phyloP scores from a whole-genome alignment of 176 grass and related monocot species.

The Ensete glaucum region DNA sequence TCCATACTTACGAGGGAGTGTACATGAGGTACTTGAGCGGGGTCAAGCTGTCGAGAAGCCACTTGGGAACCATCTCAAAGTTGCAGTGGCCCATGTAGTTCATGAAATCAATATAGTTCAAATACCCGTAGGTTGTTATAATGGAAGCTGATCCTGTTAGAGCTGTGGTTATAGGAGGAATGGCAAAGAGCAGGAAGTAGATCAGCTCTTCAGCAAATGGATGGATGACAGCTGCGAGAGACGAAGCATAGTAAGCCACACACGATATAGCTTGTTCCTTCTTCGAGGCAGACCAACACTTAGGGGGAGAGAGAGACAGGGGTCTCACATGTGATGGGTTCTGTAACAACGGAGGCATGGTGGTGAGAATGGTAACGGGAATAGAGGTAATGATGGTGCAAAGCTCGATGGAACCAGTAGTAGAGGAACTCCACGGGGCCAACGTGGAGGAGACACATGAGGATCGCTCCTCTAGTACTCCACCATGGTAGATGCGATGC shows the following conservation, averaged over 20 bases:
- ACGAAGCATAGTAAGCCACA: background rate
- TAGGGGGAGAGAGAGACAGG: too few relatives aligned
- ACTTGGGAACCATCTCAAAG: constrained; percentile 69
- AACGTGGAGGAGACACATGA: constrained; percentile 32
- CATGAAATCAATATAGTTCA: constrained; percentile 83
- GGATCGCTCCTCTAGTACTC: constrained; percentile 33
- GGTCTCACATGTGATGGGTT: constrained; percentile 75
- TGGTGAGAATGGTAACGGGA: constrained; percentile 89
- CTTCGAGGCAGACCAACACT: too few relatives aligned
- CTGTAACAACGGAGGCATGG: constrained; percentile 82
- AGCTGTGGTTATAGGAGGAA: constrained; percentile 35
- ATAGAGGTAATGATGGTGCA: constrained; percentile 92
- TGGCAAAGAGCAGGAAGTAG: constrained; percentile 50
- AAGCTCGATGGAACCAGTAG: constrained; percentile 80
- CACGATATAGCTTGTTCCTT: too few relatives aligned
- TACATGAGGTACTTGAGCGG: constrained; percentile 96
- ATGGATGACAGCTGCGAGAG: constrained; percentile 69
- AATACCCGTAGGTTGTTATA: constrained; percentile 20
- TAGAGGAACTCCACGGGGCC: constrained; percentile 90
- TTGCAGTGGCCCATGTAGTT: constrained; percentile 98
- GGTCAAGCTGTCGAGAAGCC: constrained; percentile 51
- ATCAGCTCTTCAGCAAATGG: constrained; percentile 65
- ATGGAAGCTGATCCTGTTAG: constrained; percentile 39
- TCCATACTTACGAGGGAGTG: constrained; percentile 78
- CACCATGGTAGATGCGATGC: constrained; percentile 38